Base-by-base conservation (phyloP, 768 basidiomycete species). In the Xerocomellus intermedius region DNA sequence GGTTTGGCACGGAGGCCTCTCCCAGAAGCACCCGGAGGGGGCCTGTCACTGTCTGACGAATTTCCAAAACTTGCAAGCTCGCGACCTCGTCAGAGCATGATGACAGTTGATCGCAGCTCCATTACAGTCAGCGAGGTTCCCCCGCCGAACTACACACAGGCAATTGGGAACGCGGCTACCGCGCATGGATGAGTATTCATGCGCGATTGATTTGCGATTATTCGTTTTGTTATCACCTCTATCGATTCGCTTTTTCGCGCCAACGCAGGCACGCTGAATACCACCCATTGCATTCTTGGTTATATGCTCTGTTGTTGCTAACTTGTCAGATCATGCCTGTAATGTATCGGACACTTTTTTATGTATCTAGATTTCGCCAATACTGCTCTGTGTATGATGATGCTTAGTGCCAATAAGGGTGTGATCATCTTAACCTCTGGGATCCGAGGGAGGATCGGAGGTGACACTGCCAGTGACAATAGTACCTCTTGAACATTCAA, bases 111-210 rank as follows among this genome's bases (percentile, higher is more conserved):
- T 43, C 50, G 9, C 21, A 39, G 10, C 45, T 70, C 69, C 24
- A 22, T 58, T 36, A 45, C 53, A 24, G 12, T 22, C 9, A 58
- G 58, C 30, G 66, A 66, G n/a, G 51, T 49, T 24, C 63, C 69
- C 6, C 65, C 67, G 12, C 62, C 69, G 0, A 55, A 66, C 43
- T 69, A 69, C 33, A 53, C 13, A 19, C 65, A 70, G 45, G 65
- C 56, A 5, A 54, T 30, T 38, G 54, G 47, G 41, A 50, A 48
- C 13, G 10, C n/a, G 4, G 19, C 9, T 16, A n/a, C 30, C 10
- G 0, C n/a, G 17, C 50, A 36, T 2, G 4, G 13, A 38, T 50
- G 21, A 26, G 17, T 6, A 22, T 26, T 13, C 17, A 19, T n/a
- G 10, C 4, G 9, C 8, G 36, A 35, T 21, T 1, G 37, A 26